Conservation (phyloP, 345 rosid species). For the Melastoma malabathricum region DNA sequence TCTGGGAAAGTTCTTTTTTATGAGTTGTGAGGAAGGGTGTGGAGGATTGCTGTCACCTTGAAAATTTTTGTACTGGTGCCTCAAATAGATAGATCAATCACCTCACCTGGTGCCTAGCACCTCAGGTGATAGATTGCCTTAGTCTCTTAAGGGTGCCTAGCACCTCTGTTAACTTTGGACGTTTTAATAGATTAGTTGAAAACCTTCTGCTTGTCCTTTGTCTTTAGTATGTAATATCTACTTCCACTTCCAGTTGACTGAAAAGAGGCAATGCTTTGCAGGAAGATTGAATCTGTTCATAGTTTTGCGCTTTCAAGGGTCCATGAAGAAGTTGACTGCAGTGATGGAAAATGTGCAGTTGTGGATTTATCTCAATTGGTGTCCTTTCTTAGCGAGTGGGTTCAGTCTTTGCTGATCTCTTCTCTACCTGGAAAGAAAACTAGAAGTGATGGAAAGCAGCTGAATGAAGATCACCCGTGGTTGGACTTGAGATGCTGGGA, state of each 20-base stretch:
- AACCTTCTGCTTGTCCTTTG: too few relatives aligned
- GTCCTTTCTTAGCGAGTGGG: conserved; percentile 64
- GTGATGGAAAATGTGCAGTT: conserved; percentile 36
- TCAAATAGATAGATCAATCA: too few relatives aligned
- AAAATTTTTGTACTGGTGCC: too few relatives aligned
- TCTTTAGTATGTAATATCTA: too few relatives aligned
- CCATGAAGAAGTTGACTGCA: conserved; percentile 15
- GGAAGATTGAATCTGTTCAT: conserved; percentile 64
- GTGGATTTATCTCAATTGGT: conserved; percentile 47
- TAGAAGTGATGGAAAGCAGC: conserved; percentile 12
- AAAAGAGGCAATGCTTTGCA: conserved; percentile 22
- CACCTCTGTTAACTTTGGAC: too few relatives aligned
- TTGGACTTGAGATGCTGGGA: conserved; percentile 76
- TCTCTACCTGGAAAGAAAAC: conserved; percentile 21
- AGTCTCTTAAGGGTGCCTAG: too few relatives aligned
- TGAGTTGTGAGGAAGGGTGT: too few relatives aligned
- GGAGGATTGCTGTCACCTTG: too few relatives aligned
- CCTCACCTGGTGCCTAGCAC: too few relatives aligned
- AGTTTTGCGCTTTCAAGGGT: conserved; percentile 27
- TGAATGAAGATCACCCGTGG: conserved; percentile 18
- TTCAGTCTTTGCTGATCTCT: conserved; percentile 44
- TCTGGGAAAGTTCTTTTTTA: too few relatives aligned
- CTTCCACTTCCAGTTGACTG: not conserved
- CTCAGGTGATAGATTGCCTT: too few relatives aligned
- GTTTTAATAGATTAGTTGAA: too few relatives aligned